A percentile compares a stretch with the other conserved stretches of the same genome.
Conservation (phyloP, 176 grass and related monocot genomes). For the Zizania latifolia region DNA sequence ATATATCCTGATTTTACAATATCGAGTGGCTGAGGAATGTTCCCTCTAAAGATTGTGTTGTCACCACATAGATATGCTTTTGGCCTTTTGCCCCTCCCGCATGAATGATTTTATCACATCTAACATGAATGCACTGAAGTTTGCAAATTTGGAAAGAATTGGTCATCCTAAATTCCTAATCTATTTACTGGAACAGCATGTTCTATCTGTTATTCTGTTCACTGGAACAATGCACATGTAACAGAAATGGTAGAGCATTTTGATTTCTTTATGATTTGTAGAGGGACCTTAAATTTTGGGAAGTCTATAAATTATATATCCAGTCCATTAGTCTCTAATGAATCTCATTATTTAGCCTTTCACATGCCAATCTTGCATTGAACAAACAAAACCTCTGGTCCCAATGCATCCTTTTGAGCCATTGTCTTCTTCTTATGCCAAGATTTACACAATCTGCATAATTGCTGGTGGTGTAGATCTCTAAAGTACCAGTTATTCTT, state of each 20-base stretch:
- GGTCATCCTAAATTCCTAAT: neutral
- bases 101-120: neutral
- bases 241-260: neutral
- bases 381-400: constrained; percentile 6
- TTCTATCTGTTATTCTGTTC: too few species aligned
- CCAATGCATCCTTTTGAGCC: neutral
- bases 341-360: neutral
- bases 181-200: neutral
- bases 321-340: neutral
- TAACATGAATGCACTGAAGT: neutral
- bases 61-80: neutral
- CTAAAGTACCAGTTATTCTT: constrained; percentile 8
- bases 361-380: neutral
- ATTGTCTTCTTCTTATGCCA: neutral
- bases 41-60: neutral
- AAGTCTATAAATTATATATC: neutral
- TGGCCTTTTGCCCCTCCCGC: neutral
- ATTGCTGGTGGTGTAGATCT: neutral
- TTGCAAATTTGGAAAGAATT: neutral
- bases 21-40: neutral
- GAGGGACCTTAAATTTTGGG: neutral
- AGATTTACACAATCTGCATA: neutral
- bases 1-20: neutral
- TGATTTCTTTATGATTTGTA: constrained; percentile 3
- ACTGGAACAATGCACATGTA: too few species aligned